phyloP scores from a whole-genome alignment of 2,329 filamentous ascomycete species.

The Didymella exigua region DNA sequence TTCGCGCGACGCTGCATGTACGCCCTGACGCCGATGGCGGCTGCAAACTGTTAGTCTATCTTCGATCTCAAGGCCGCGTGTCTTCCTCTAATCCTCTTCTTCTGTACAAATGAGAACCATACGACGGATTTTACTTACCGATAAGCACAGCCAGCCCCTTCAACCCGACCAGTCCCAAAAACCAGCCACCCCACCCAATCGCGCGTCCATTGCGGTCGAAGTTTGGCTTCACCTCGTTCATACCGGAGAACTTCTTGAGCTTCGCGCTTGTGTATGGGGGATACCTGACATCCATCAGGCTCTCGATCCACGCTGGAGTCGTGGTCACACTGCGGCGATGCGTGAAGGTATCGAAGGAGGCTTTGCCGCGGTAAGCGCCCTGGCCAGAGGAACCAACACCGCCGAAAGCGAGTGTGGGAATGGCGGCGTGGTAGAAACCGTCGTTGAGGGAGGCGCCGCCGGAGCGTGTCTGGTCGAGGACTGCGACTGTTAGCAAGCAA shows the following conservation, averaged over 20 bases:
- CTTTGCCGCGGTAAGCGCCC: conserved; percentile 77
- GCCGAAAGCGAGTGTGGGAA: conserved; percentile 78
- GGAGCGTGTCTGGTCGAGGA: conserved; percentile 56
- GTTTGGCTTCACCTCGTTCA: conserved; percentile 61
- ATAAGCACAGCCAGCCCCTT: conserved; percentile 40
- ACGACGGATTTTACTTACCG: conserved; percentile 36
- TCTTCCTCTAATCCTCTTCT: background rate
- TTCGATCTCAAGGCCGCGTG: background rate
- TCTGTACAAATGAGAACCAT: background rate
- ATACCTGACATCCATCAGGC: conserved; percentile 69
- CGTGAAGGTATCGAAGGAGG: conserved; percentile 72
- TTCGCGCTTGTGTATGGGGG: conserved; percentile 64
- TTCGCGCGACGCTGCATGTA: conserved; percentile 40
- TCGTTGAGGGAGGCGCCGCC: conserved; percentile 59
- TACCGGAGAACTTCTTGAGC: conserved; percentile 56
- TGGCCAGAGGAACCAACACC: conserved; percentile 80
- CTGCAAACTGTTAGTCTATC: conserved; percentile 29
- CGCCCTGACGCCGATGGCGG: conserved; percentile 34
- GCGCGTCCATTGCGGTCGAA: conserved; percentile 63
- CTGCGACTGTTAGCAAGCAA: conserved; percentile 22
- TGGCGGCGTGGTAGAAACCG: conserved; percentile 71
- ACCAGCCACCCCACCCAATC: conserved; percentile 43
- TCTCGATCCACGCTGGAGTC: conserved; percentile 71
- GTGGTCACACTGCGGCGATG: conserved; percentile 66
- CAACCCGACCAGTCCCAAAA: conserved; percentile 36